Evolutionary conservation across 257 asterid species (phyloP), one percentile per base, ranked within the genome.

Genomic region (Striga asiatica): DNA sequence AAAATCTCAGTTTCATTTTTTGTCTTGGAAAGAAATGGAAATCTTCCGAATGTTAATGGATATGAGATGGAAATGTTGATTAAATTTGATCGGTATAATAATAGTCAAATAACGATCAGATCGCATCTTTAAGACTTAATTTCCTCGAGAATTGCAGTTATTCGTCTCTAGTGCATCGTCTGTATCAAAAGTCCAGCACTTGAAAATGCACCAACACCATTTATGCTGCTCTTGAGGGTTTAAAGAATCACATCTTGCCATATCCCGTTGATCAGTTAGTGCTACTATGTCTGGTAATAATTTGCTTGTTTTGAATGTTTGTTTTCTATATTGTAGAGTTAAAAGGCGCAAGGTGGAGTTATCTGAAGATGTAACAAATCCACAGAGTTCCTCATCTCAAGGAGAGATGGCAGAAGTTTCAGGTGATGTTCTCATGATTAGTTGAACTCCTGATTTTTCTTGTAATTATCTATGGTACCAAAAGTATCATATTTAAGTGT

Each of bases 281-380:
- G 64, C 28, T 22, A 53, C 54, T 45, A 9, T 20, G 32, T 12
- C 54, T 39, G 47, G 20, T 49, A 45, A 14, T 66, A n/a, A 19
- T 46, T 53, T 42, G 18, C 37, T 52, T 23, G 21, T 45, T 31
- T 12, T 41, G 46, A 20, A 31, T 11, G n/a, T 35, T 56, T 58
- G 14, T 57, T 66, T 65, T 16, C 20, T 4, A 35, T 34, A n/a
- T 50, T 67, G 59, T 62, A 85, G 97, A 71, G 77, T 67, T 68
- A 89, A 85, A 67, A 79, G 89, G 84, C 88, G 76, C 64, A 89
- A 83, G 73, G 57, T 76, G 71, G 91, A 81, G 66, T 57, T 57
- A 25, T 49, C 50, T 9, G 73, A 78, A 51, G 61, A 23, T 43
- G 27, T 62, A 47, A 50, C 23, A 27, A 64, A 70, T 63, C 64